Base-by-base conservation (phyloP, 257 asterid species). In the Solanum chiquidenum region DNA sequence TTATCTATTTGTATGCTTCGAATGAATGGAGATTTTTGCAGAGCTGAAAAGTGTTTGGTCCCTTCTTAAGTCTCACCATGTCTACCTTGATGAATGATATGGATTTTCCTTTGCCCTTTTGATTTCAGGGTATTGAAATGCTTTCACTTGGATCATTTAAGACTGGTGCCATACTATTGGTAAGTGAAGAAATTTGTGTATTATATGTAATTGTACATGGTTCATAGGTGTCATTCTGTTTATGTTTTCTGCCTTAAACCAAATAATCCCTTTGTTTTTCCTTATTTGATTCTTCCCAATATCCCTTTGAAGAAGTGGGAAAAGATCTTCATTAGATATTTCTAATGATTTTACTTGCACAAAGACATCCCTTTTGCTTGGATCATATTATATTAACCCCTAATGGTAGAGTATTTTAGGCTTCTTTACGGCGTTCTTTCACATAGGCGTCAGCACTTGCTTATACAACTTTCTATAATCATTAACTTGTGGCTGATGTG, bases 91-190 rank as follows among this genome's bases (percentile, higher is more conserved):
- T 44, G 66, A 80, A 44, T 86, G 75, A 64, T 86, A 49, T 23
- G 35, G 60, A 35, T 58, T 86, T 66, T 86, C 35, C 83, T 12
- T 42, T 77, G 62, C 62, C 5, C 46, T 62, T 77, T 23, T 84
- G 42, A 64, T 71, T 21, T 31, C 93, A 95, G 98, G 98, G 99
- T 85, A 93, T 97, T 46, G 98, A 95, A 93, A 96, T 96, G 99
- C 98, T 92, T 87, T 91, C 99, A 86, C 99, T 97, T 88, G 99
- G 99, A 89, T 97, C 99, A 71, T 97, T 97, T 88, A 96, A 96
- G 94, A 96, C 98, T 87, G 99, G 99, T 37, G 98, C 94, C 83
- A 97, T 96, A 87, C 98, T 96, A 89, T 92, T 97, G 98, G 99
- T 97, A 92, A 92, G 95, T 7, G 83, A 87, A 18, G 25, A 13